Evolutionary conservation across 805 yeast genomes (phyloP).

Genomic region (Zygoascus ofunaensis): DNA sequence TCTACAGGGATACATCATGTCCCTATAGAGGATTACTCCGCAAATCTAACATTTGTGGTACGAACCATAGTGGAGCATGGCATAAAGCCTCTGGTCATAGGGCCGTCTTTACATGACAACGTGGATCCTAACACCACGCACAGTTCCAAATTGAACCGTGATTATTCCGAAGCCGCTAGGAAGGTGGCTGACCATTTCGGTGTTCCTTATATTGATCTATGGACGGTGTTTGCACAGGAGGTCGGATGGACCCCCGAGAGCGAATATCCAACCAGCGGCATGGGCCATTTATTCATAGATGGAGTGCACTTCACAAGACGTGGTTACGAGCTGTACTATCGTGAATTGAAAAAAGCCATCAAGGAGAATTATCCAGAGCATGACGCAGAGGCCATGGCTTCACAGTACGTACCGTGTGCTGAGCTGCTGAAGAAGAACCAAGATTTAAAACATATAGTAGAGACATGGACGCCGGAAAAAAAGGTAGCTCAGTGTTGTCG

Average conservation of each 20-base stretch:
- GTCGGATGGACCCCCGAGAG: conserved; percentile 34
- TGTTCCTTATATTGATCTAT: conserved; percentile 52
- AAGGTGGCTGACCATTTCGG: conserved; percentile 37
- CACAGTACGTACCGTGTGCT: too few relatives aligned
- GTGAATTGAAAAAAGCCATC: conserved; percentile 36
- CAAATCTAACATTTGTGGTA: conserved; percentile 41
- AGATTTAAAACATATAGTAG: too few relatives aligned
- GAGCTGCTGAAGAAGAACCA: too few relatives aligned
- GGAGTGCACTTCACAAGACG: conserved; percentile 54
- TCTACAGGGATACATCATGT: conserved; percentile 41
- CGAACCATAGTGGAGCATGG: conserved; percentile 32
- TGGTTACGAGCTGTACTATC: conserved; percentile 43
- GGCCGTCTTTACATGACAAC: conserved; percentile 41
- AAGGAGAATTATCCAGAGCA: conserved; percentile 39
- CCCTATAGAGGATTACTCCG: conserved; percentile 38
- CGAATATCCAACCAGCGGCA: conserved; percentile 1
- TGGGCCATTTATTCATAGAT: conserved; percentile 31
- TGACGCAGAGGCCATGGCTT: conserved; percentile 28
- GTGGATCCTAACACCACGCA: too few relatives aligned
- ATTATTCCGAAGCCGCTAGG: conserved; percentile 44
- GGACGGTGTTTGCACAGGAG: conserved; percentile 35
- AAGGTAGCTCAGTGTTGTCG: too few relatives aligned
- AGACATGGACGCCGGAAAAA: too few relatives aligned
- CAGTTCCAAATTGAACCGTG: background rate
- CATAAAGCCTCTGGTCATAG: conserved; percentile 50